Percentiles rank a stretch among this genome's conserved stretches.
Conservation (phyloP, 352 stramenopile genomes). For the Globisporangium takayamanum region DNA sequence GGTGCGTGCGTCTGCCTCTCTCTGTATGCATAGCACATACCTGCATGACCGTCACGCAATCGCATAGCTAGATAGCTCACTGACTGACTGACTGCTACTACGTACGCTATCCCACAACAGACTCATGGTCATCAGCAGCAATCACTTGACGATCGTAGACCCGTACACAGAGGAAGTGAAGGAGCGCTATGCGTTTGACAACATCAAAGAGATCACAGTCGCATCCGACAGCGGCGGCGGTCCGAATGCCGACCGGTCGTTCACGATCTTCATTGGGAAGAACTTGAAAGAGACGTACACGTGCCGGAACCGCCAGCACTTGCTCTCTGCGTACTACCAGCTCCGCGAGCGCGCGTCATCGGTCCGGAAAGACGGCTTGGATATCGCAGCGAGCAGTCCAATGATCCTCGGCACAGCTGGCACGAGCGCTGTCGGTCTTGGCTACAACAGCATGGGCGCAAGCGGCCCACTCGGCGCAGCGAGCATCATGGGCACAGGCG, state of each 20-base stretch:
- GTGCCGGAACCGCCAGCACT: constrained; percentile 72
- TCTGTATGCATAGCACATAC: neutral
- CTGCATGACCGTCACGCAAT: too few species aligned
- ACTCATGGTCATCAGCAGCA: constrained; percentile 76
- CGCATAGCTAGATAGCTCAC: too few species aligned
- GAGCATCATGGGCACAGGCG: constrained; percentile 15
- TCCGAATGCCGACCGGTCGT: constrained; percentile 62
- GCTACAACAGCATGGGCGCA: constrained; percentile 21
- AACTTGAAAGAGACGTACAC: constrained; percentile 86
- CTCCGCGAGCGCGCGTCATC: constrained; percentile 75
- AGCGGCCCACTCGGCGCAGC: constrained; percentile 17
- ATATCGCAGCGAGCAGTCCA: constrained; percentile 36
- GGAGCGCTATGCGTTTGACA: constrained; percentile 81
- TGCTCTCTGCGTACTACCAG: constrained; percentile 84
- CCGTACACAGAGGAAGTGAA: constrained; percentile 84
- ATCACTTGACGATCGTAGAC: constrained; percentile 78
- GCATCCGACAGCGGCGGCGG: constrained; percentile 52
- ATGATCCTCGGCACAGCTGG: constrained; percentile 25
- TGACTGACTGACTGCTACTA: constrained; percentile 1
- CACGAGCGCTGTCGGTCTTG: constrained; percentile 17
- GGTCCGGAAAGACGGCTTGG: constrained; percentile 44
- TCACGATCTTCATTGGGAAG: constrained; percentile 83
- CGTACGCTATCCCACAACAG: constrained; percentile 15
- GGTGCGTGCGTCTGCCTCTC: constrained; percentile 18
- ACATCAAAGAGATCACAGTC: constrained; percentile 86